These are phyloP conservation scores for Lactarius sp. DNA, from an alignment of 768 basidiomycete species.

Conservation along the genomic window DNA sequence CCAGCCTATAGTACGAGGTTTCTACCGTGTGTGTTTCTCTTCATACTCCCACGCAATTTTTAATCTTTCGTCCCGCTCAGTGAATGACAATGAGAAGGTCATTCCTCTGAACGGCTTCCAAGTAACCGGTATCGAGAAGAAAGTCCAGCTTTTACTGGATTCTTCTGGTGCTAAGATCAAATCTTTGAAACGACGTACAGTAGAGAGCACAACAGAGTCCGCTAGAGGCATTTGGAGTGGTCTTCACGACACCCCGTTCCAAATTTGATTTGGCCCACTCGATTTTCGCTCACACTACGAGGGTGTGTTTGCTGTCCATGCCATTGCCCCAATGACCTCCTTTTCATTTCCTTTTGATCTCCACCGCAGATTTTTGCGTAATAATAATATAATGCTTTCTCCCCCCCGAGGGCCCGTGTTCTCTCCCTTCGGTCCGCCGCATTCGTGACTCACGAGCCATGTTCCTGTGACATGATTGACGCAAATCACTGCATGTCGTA, in stretches of 20 bases:
- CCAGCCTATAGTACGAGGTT: conserved; percentile 78
- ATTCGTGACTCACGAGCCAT: conserved; percentile 9
- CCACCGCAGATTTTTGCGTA: conserved; percentile 4
- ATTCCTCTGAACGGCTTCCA: conserved; percentile 73
- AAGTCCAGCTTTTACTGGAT: conserved; percentile 79
- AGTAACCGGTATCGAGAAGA: conserved; percentile 66
- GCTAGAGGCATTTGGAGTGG: conserved; percentile 90
- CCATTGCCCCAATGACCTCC: too few species aligned
- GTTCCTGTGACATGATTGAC: conserved; percentile 19
- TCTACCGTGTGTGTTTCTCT: conserved; percentile 56
- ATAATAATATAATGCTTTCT: background rate
- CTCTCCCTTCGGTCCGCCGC: background rate
- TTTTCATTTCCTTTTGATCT: background rate
- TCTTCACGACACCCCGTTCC: conserved; percentile 67
- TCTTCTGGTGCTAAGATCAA: conserved; percentile 85
- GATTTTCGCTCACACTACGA: background rate
- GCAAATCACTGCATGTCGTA: conserved; percentile 23
- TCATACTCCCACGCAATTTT: background rate
- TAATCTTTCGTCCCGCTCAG: conserved; percentile 38
- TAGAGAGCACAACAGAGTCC: conserved; percentile 76
- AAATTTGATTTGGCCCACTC: conserved; percentile 34
- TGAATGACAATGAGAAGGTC: conserved; percentile 85
- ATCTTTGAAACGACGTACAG: conserved; percentile 62
- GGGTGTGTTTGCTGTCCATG: conserved; percentile 5
- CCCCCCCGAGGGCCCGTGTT: background rate